Evolutionary conservation across 2,329 filamentous ascomycete genomes (phyloP), one percentile per base, ranked within the genome.

Genomic region (Alternaria sp.): DNA sequence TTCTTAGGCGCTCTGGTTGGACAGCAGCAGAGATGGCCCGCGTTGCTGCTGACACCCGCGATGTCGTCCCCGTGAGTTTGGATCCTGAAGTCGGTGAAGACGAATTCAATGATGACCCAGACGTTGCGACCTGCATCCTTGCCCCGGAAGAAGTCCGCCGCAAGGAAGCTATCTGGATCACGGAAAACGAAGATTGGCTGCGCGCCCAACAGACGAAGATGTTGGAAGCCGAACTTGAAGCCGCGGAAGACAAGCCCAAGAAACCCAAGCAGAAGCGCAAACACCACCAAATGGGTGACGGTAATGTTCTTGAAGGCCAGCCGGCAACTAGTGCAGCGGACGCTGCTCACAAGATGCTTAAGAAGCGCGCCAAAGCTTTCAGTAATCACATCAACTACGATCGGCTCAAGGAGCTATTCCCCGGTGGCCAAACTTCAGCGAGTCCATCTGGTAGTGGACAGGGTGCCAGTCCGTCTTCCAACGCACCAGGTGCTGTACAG

Each of bases 161-260:
- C 73, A 98, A 97, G 77, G 94, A 97, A 77, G 88, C 89, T 61
- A 91, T 98, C 53, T 99, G 95, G 95, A 89, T 96, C 43, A 94
- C 94, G 61, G 89, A 94, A 75, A 98, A 99, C 78, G 93, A 95
- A 75, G 93, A 96, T 67, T 99, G 94, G 87, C 84, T 99, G 39
- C 91, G 94, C 8, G 87, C 89, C 49, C 91, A 96, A 74, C 93
- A 97, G 73, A 88, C 91, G 61, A 96, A 95, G 78, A 85, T 91
- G 7, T 90, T 96, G 57, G 87, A 91, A 39, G 87, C 89, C 60
- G 92, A 93, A 36, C 77, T 88, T 18, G 82, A 82, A n/a, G 84
- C 85, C 62, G 83, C 83, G 12, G 81, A 82, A 34, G 82, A 83
- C 54, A 79, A 79, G 32, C 75, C 79, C 7, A 84, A 83, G 66